Conservation (phyloP, 2,329 filamentous ascomycete species). For the Cladobotryum mycophilum region DNA sequence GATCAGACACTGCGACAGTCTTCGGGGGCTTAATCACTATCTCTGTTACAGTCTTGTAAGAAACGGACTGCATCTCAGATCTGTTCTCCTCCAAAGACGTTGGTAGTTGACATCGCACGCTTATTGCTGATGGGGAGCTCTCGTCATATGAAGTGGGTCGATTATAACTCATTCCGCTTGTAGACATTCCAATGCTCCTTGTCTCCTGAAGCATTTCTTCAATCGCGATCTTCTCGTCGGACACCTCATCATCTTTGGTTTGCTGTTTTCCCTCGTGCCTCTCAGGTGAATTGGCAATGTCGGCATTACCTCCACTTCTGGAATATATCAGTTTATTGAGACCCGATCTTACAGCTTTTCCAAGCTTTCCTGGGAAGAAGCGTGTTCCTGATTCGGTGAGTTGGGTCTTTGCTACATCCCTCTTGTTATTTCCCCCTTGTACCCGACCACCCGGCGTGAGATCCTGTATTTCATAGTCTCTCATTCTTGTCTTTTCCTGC, state of each 20-base stretch:
- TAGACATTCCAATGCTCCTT: no score
- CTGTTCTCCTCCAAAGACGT: no score
- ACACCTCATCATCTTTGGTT: not conserved
- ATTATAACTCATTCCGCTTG: no score
- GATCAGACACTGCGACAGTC: not conserved
- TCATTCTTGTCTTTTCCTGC: not conserved
- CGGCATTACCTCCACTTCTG: not conserved
- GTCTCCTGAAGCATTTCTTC: not conserved
- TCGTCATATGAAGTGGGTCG: no score
- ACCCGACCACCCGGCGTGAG: not conserved
- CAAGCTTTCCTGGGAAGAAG: constrained; percentile 25
- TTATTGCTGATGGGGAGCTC: no score
- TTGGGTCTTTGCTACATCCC: not conserved
- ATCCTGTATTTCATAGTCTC: not conserved
- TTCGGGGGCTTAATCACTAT: not conserved
- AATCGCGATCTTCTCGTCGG: not conserved
- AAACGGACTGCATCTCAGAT: no score
- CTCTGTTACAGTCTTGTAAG: not conserved
- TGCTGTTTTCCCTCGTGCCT: not conserved
- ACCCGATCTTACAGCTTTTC: constrained; percentile 21
- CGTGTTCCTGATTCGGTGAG: constrained; percentile 11
- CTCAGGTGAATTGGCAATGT: not conserved
- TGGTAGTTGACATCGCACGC: no score
- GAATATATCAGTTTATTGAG: constrained; percentile 9
- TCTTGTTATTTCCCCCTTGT: constrained; percentile 6